Percentiles rank a stretch among this genome's conserved stretches.
Evolutionary conservation across 768 basidiomycete genomes (phyloP).

Genomic region (Leccinum longicurvipes): DNA sequence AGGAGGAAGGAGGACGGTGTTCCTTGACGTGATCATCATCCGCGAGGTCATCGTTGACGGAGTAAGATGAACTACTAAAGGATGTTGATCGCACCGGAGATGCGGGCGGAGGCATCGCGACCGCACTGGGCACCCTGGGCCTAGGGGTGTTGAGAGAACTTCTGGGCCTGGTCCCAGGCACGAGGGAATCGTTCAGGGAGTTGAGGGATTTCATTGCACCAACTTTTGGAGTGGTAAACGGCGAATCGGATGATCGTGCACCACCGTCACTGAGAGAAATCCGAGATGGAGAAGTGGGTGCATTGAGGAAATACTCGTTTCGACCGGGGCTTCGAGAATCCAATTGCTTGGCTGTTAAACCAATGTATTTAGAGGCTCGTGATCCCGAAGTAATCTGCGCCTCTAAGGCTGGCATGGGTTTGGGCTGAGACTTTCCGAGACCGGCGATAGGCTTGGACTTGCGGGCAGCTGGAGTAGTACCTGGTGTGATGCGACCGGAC

Average conservation of each 20-base stretch:
- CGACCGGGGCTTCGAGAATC: constrained; percentile 37
- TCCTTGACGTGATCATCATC: constrained; percentile 15
- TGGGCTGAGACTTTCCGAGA: constrained; percentile 34
- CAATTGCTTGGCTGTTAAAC: constrained; percentile 82
- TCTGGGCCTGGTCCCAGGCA: constrained; percentile 29
- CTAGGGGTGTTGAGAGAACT: constrained; percentile 50
- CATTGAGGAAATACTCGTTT: constrained; percentile 22
- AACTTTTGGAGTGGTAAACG: constrained; percentile 68
- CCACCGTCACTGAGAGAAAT: constrained; percentile 39
- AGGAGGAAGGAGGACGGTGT: constrained; percentile 21
- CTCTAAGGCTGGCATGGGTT: constrained; percentile 24
- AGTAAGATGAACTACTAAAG: constrained; percentile 34
- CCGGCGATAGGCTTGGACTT: constrained; percentile 31
- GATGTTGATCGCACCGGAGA: constrained; percentile 47
- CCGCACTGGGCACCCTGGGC: constrained; percentile 63
- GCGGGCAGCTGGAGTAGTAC: constrained; percentile 29
- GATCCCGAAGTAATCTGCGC: constrained; percentile 73
- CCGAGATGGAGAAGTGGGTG: constrained; percentile 37
- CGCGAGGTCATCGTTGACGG: constrained; percentile 32
- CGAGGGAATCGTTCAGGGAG: constrained; percentile 11
- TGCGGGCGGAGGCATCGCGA: constrained; percentile 79
- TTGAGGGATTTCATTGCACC: constrained; percentile 28
- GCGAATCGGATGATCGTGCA: constrained; percentile 43
- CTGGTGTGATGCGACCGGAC: constrained; percentile 51
- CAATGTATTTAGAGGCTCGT: constrained; percentile 78